Evolutionary conservation across 2,329 filamentous ascomycete species (phyloP).

Genomic region (Aureobasidium subglaciale): DNA sequence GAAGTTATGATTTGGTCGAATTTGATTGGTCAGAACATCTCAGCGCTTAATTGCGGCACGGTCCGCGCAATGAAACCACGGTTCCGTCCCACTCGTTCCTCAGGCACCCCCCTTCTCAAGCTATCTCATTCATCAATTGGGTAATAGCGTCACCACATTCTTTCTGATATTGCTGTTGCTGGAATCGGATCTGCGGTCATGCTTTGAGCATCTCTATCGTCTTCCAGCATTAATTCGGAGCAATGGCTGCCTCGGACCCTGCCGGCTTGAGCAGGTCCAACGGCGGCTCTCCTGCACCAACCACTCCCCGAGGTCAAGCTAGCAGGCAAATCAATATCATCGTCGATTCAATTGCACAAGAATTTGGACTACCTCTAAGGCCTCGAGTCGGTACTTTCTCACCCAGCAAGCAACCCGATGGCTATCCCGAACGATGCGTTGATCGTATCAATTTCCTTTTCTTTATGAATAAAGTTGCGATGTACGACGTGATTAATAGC

Average conservation of each 20-base stretch:
- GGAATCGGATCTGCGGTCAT: not conserved
- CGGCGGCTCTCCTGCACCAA: constrained; percentile 7
- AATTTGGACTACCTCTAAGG: constrained; percentile 9
- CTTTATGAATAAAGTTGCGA: constrained; percentile 14
- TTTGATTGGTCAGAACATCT: not conserved
- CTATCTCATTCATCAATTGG: not conserved
- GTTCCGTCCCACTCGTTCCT: constrained; percentile 1
- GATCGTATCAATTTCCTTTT: constrained; percentile 16
- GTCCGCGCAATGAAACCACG: not conserved
- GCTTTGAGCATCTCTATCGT: not conserved
- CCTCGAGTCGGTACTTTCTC: constrained; percentile 9
- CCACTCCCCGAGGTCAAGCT: constrained; percentile 14
- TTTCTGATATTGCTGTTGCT: not conserved
- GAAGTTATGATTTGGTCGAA: not conserved
- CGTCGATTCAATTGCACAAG: not conserved
- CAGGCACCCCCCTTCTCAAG: not conserved
- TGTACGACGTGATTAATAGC: constrained; percentile 12
- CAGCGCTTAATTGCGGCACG: not conserved
- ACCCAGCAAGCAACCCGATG: not conserved
- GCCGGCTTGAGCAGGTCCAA: not conserved
- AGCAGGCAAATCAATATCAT: constrained; percentile 15
- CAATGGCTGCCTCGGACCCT: constrained; percentile 2
- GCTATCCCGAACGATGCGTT: constrained; percentile 2
- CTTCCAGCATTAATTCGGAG: not conserved
- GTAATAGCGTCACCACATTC: not conserved